Base-by-base conservation (phyloP, 2,329 filamentous ascomycete species). In the Pezicula neosporulosa region DNA sequence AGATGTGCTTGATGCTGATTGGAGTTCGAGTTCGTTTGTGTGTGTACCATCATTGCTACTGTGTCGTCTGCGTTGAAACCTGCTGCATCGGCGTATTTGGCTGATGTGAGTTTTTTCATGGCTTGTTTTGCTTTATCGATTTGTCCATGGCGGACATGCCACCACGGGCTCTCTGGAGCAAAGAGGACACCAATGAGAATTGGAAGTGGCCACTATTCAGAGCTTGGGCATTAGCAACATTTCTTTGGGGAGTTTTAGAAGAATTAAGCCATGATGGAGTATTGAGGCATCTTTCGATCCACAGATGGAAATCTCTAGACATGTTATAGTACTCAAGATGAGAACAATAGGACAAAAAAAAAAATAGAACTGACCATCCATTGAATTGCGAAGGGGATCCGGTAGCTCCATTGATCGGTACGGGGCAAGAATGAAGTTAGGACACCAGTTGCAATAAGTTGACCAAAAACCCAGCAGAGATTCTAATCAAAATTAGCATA, bases 21-120 rank as follows among this genome's bases (percentile, higher is more conserved):
- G 69, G 50, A 74, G 70, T 60, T 85, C 81, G 1, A 80, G 64
- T 50, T 76, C 70, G 56, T 84, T 77, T 0, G 81, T 84, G 57
- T n/a, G n/a, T 81, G 74, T 13, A 72, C 64, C 57, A 85, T 82
- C 58, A 77, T 73, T 3, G 76, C 70, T 8, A 84, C 52, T 3
- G 50, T 56, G 9, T 54, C 49, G 15, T 63, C 58, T 9, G 51
- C 50, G 38, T 56, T 56, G 51, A 62, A 63, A 15, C 42, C 42
- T 27, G 42, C 42, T 15, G 42, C 42, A 28, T 49, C 49, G 33
- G 53, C 47, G 28, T 59, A 50, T 15, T 43, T 49, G 27, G 72
- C 35, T 67, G 75, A 56, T 4, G 60, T 60, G 21, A 77, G 61
- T 7, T 73, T 70, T 6, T 70, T 62, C n/a, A 77, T 64, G 0